phyloP scores from a whole-genome alignment of 78 protist species.

The Chrysochromulina parva region DNA sequence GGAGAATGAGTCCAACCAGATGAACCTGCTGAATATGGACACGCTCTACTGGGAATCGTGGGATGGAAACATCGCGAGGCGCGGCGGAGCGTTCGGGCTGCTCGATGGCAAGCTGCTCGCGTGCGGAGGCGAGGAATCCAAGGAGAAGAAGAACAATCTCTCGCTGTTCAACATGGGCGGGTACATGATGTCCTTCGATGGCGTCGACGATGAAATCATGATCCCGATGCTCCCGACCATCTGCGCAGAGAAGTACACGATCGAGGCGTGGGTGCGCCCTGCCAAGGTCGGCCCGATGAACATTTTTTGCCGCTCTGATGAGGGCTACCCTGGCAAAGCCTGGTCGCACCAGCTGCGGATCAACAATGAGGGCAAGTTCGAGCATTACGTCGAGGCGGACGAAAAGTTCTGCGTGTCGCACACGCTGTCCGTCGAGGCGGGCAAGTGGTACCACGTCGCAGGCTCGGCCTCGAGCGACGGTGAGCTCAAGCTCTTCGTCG shows the following conservation, averaged over 20 bases:
- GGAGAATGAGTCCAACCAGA: too few species aligned
- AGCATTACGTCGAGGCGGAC: background rate
- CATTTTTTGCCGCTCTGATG: background rate
- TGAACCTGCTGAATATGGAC: too few species aligned
- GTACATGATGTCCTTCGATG: background rate
- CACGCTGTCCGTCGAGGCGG: background rate
- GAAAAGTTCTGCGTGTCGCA: background rate
- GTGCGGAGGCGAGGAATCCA: background rate
- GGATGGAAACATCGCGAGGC: background rate
- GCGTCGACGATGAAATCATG: slow-evolving; percentile 2
- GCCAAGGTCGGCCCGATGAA: background rate
- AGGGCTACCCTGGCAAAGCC: background rate
- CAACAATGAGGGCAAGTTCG: background rate
- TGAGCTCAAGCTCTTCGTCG: background rate
- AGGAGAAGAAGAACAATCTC: background rate
- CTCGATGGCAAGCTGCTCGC: background rate
- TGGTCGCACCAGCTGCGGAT: slow-evolving; percentile 26
- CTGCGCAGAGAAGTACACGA: background rate
- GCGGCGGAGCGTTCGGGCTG: background rate
- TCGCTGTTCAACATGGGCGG: background rate
- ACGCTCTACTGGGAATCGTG: background rate
- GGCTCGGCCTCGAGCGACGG: background rate
- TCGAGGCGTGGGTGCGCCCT: background rate
- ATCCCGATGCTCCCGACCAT: background rate
- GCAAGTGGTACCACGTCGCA: background rate